Conservation (phyloP, 768 basidiomycete species). For the Gelatoporia subvermispora region DNA sequence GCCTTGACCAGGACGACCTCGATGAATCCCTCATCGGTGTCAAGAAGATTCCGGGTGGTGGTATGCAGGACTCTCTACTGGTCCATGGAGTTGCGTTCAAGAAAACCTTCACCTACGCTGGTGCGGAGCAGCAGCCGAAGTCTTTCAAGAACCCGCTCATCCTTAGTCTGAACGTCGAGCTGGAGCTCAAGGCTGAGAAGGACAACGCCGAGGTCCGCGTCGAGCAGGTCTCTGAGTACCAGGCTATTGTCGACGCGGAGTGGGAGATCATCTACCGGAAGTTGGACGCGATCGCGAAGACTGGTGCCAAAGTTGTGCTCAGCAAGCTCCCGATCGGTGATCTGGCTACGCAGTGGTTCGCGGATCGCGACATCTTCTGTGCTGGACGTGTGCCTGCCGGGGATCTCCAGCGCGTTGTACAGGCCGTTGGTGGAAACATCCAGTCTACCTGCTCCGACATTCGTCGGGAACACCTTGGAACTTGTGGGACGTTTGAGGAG, state of each 20-base stretch:
- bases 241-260: conserved; percentile 98
- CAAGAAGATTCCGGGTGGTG: conserved; percentile 96
- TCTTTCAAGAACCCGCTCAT: conserved; percentile 84
- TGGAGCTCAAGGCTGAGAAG: conserved; percentile 98
- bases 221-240: conserved; percentile 95
- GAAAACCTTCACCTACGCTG: conserved; percentile 99
- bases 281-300: conserved; percentile 90
- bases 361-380: conserved; percentile 97
- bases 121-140: conserved; percentile 98
- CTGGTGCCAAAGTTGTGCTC: conserved; percentile 94
- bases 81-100: conserved; percentile 95
- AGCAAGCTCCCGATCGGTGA: conserved; percentile 99
- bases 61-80: conserved; percentile 92
- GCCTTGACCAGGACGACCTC: conserved; percentile 87
- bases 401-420: conserved; percentile 90
- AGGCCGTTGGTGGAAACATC: conserved; percentile 91
- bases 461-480: conserved; percentile 81
- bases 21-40: conserved; percentile 96
- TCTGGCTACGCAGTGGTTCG: conserved; percentile 98
- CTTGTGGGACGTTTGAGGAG: conserved; percentile 92
- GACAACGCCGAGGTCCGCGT: conserved; percentile 99
- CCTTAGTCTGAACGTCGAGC: conserved; percentile 92
- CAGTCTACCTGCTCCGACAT: conserved; percentile 97
- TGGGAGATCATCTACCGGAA: conserved; percentile 99
- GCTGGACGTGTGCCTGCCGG: conserved; percentile 90